phyloP scores from a whole-genome alignment of 2,329 filamentous ascomycete genomes.

The Apiospora hydei region DNA sequence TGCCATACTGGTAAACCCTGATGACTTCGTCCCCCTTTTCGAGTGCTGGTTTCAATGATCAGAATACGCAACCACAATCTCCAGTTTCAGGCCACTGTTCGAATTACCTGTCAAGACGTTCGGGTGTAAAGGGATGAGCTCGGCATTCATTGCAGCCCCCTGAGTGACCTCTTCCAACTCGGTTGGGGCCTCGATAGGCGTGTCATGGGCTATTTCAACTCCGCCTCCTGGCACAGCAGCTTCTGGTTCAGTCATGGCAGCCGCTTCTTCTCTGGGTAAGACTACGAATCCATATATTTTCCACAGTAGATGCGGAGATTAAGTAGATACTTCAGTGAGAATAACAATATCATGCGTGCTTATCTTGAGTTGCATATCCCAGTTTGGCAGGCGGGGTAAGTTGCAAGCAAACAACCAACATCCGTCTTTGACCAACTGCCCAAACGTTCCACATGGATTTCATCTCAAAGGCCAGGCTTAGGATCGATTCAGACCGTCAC shows the following conservation, averaged over 20 bases:
- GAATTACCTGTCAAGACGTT: neutral
- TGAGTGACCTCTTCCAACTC: neutral
- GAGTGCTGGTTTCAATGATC: slow-evolving; percentile 21
- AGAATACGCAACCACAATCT: neutral
- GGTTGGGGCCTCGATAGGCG: neutral
- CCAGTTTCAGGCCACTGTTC: neutral
- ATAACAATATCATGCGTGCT: neutral
- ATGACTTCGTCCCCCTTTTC: slow-evolving; percentile 26
- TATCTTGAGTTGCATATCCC: neutral
- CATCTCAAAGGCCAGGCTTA: too few relatives aligned
- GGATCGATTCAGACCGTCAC: neutral
- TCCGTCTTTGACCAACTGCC: neutral
- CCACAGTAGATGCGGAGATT: neutral
- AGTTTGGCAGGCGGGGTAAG: neutral
- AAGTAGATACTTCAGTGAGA: neutral
- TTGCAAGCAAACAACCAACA: neutral
- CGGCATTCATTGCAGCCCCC: neutral
- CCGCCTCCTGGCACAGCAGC: neutral
- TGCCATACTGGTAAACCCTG: slow-evolving; percentile 23
- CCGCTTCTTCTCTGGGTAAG: neutral
- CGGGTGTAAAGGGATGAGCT: neutral
- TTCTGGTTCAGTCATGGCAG: too few relatives aligned
- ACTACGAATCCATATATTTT: neutral
- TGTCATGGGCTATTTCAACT: neutral
- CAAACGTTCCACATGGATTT: neutral